phyloP scores from a whole-genome alignment of 2,329 filamentous ascomycete species.

The Pseudopithomyces maydicus region DNA sequence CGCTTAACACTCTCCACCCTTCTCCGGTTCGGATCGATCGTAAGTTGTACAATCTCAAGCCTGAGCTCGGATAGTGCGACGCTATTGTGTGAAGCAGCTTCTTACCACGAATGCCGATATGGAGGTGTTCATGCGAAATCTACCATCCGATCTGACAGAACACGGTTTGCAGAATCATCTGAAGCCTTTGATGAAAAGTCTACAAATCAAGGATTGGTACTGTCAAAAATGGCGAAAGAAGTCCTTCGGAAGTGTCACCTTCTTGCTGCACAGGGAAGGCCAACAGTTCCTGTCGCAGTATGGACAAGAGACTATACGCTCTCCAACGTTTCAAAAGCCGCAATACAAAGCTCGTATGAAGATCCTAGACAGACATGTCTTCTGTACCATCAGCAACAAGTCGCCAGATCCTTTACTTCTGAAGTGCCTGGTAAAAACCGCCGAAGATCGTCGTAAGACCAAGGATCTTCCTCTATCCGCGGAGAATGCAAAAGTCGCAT shows the following conservation, averaged over 20 bases:
- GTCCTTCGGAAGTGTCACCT: conserved; percentile 50
- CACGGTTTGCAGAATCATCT: conserved; percentile 48
- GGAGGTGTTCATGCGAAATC: conserved; percentile 54
- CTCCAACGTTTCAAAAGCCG: not conserved
- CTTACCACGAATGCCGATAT: conserved; percentile 35
- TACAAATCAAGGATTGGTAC: conserved; percentile 47
- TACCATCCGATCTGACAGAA: conserved; percentile 48
- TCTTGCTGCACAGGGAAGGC: conserved; percentile 46
- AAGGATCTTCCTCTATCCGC: not conserved
- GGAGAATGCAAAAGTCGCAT: conserved; percentile 8
- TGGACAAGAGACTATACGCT: not conserved
- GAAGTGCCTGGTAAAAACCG: conserved; percentile 10
- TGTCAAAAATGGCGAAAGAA: conserved; percentile 50
- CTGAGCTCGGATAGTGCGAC: not conserved
- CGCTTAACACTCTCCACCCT: too few relatives aligned
- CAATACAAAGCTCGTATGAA: conserved; percentile 1
- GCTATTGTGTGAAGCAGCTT: not conserved
- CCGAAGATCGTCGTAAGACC: conserved; percentile 6
- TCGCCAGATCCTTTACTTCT: conserved; percentile 10
- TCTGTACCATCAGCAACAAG: conserved; percentile 10
- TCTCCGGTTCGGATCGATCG: too few relatives aligned
- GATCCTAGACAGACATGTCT: conserved; percentile 4
- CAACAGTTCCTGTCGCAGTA: conserved; percentile 39
- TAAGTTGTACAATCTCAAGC: not conserved
- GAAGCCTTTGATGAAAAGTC: conserved; percentile 35